phyloP scores from a whole-genome alignment of 1,139 yeast genomes.

The Blastobotrys persicus region DNA sequence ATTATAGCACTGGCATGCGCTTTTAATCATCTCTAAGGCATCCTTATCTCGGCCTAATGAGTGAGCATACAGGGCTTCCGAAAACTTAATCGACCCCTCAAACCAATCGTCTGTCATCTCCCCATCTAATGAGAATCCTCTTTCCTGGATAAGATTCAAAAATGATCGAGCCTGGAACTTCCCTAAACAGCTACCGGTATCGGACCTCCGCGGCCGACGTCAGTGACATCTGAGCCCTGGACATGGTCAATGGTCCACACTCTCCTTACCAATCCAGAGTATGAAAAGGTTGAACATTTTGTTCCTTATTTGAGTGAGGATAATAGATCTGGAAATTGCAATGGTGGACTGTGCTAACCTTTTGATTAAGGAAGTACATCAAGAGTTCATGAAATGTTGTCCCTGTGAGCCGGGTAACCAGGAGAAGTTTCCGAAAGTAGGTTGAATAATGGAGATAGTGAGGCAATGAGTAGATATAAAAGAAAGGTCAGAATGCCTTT shows the following conservation, averaged over 20 bases:
- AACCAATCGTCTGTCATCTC: not conserved
- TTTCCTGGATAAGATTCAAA: not conserved
- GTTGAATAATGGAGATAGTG: not conserved
- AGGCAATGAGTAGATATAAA: conserved; percentile 7
- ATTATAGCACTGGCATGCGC: conserved; percentile 17
- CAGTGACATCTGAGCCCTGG: not conserved
- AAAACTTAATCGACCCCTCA: conserved; percentile 2
- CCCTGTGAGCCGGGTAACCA: conserved; percentile 6
- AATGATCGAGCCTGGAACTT: not conserved
- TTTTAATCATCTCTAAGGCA: conserved; percentile 21
- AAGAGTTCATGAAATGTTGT: not conserved
- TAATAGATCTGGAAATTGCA: too few relatives aligned
- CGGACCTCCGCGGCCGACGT: not conserved
- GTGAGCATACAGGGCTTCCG: conserved; percentile 25
- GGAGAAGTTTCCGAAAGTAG: conserved; percentile 2
- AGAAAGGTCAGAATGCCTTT: conserved; percentile 3
- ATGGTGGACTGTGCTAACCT: too few relatives aligned
- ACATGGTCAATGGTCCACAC: too few relatives aligned
- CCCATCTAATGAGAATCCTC: not conserved
- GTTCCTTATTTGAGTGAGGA: too few relatives aligned
- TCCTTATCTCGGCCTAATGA: conserved; percentile 27
- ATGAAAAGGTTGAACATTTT: too few relatives aligned
- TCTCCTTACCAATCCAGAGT: too few relatives aligned
- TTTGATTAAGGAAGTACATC: too few relatives aligned
- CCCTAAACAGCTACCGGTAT: not conserved